These are phyloP conservation scores for Elsinoe perseae DNA, from an alignment of 2,329 filamentous ascomycete species.

Conservation along the genomic window DNA sequence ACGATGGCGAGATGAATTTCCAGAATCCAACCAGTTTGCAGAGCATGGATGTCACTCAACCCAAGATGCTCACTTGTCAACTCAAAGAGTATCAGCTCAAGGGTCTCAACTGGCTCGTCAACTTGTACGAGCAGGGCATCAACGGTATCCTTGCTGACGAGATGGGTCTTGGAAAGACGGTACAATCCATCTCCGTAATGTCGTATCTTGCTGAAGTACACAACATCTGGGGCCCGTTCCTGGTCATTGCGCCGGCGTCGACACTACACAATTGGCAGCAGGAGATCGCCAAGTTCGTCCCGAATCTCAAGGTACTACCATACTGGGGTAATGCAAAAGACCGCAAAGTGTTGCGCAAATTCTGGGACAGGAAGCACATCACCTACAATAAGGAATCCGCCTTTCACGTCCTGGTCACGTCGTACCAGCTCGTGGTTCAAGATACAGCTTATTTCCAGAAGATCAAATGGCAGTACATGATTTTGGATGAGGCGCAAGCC, in stretches of 20 bases:
- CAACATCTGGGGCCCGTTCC: constrained; percentile 95
- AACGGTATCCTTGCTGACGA: constrained; percentile 98
- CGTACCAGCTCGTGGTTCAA: constrained; percentile 92
- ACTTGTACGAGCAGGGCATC: constrained; percentile 98
- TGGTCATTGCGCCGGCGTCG: constrained; percentile 92
- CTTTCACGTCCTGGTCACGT: constrained; percentile 94
- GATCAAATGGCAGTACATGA: constrained; percentile 99
- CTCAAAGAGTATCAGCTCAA: constrained; percentile 99
- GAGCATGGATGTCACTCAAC: constrained; percentile 88
- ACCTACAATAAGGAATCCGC: constrained; percentile 89
- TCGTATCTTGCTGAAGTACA: constrained; percentile 94
- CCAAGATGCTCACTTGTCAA: constrained; percentile 84
- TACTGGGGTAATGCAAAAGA: constrained; percentile 97
- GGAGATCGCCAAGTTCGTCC: constrained; percentile 91
- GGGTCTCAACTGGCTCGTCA: constrained; percentile 98
- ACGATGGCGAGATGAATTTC: constrained; percentile 98
- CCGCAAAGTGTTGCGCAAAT: constrained; percentile 92
- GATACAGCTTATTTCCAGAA: constrained; percentile 98
- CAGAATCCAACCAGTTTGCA: constrained; percentile 95
- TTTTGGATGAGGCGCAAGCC: constrained; percentile 94
- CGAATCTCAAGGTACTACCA: constrained; percentile 85
- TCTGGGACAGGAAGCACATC: constrained; percentile 97
- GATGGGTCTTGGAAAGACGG: constrained; percentile 98
- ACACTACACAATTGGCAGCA: constrained; percentile 99
- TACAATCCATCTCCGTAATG: constrained; percentile 99